Percentiles rank a stretch among this genome's conserved stretches.
Evolutionary conservation across 495 filamentous ascomycete genomes (phyloP).

Genomic region (Cairneyella variabilis): DNA sequence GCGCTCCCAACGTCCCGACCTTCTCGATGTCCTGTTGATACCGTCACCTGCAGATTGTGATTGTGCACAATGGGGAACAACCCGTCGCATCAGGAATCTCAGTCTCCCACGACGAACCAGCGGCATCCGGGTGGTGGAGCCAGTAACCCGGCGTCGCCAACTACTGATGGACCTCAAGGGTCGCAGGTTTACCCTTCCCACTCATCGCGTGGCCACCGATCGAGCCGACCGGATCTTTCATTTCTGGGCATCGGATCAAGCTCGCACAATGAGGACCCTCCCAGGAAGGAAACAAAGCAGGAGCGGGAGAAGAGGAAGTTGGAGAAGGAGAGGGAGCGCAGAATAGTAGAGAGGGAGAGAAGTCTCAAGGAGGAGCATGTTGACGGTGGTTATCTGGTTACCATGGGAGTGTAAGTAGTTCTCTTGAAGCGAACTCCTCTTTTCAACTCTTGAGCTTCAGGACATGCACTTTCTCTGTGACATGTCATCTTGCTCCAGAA

Average conservation of each 20-base stretch:
- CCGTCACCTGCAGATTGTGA: slow-evolving; percentile 19
- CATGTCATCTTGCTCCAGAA: no score
- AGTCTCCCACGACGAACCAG: slow-evolving; percentile 11
- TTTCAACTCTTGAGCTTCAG: no score
- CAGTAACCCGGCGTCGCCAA: slow-evolving; percentile 20
- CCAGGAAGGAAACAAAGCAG: slow-evolving; percentile 80
- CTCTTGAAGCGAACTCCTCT: no score
- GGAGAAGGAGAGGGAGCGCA: slow-evolving; percentile 71
- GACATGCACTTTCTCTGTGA: no score
- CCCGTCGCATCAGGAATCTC: slow-evolving; percentile 18
- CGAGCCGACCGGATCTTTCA: slow-evolving; percentile 53
- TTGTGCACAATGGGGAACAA: slow-evolving; percentile 22
- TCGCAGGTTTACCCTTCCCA: slow-evolving; percentile 15
- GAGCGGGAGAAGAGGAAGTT: slow-evolving; percentile 82
- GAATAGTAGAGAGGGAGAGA: slow-evolving; percentile 80
- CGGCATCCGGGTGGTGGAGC: slow-evolving; percentile 19
- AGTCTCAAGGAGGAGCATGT: slow-evolving; percentile 92
- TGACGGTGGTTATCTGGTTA: slow-evolving; percentile 93
- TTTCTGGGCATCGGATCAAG: slow-evolving; percentile 45
- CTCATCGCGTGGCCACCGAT: slow-evolving; percentile 36
- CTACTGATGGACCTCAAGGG: no score
- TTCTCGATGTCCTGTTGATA: slow-evolving; percentile 25
- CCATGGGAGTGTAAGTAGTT: slow-evolving; percentile 84
- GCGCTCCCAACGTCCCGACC: no score
- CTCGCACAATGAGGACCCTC: slow-evolving; percentile 31